phyloP scores from a whole-genome alignment of 306 rosid genomes.

The Carpinus fangiana region DNA sequence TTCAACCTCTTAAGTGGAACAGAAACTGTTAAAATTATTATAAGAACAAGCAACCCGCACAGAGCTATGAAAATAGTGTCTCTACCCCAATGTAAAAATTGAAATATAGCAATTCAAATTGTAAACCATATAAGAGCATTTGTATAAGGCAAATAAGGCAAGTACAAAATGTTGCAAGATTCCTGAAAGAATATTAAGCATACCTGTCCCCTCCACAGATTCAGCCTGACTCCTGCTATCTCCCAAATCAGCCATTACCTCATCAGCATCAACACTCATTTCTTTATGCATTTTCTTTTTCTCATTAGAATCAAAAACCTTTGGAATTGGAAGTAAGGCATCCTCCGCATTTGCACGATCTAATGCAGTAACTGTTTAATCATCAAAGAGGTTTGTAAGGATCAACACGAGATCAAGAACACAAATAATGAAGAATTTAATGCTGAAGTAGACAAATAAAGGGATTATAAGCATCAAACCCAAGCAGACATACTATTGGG shows the following conservation, averaged over 20 bases:
- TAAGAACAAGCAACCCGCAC: background rate
- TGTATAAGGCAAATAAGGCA: background rate
- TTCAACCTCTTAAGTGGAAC: background rate
- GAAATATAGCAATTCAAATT: constrained; percentile 2
- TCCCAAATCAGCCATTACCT: constrained; percentile 28
- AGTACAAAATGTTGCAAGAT: background rate
- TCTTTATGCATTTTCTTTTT: constrained; percentile 40
- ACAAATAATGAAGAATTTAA: constrained; percentile 12
- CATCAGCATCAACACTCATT: constrained; percentile 31
- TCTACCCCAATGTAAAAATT: constrained; percentile 3
- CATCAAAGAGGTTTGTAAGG: constrained; percentile 37
- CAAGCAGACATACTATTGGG: background rate
- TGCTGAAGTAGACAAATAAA: background rate
- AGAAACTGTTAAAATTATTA: background rate
- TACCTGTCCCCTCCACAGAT: constrained; percentile 49
- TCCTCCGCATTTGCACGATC: constrained; percentile 95
- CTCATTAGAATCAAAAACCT: constrained; percentile 55
- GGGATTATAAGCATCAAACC: constrained; percentile 24
- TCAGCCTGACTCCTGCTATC: constrained; percentile 38
- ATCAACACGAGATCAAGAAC: constrained; percentile 15
- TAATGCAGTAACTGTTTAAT: constrained; percentile 66
- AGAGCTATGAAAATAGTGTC: background rate
- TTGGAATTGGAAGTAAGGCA: constrained; percentile 82
- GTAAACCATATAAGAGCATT: background rate
- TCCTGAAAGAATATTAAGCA: constrained; percentile 5